These are phyloP conservation scores for Kurtzmaniella quercitrusa DNA, from an alignment of 1,139 yeast genomes.

Conservation along the genomic window DNA sequence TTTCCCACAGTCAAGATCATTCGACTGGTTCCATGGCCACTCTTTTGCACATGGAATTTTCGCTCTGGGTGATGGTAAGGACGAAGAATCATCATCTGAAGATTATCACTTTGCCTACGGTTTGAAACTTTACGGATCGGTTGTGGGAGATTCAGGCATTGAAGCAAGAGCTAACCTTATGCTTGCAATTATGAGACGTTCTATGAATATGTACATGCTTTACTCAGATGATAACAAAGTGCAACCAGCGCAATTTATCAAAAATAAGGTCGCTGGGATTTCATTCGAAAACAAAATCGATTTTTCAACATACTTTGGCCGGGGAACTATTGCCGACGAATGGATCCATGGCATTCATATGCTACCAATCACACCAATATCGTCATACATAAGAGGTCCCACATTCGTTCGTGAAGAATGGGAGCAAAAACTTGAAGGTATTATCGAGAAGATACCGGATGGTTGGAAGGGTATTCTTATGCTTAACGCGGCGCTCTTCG, in stretches of 20 bases:
- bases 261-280: constrained; percentile 44
- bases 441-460: constrained; percentile 36
- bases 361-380: constrained; percentile 44
- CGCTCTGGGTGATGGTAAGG: constrained; percentile 45
- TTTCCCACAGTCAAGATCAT: constrained; percentile 40
- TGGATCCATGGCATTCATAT: constrained; percentile 49
- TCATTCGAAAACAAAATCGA: constrained; percentile 44
- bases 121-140: constrained; percentile 36
- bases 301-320: constrained; percentile 43
- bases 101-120: constrained; percentile 45
- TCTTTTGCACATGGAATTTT: constrained; percentile 46
- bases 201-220: constrained; percentile 44
- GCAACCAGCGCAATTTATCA: constrained; percentile 35
- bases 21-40: constrained; percentile 48
- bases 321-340: constrained; percentile 40
- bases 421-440: constrained; percentile 31
- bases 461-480: constrained; percentile 46
- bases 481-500: constrained; percentile 35
- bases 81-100: constrained; percentile 45
- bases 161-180: constrained; percentile 38
- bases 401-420: constrained; percentile 42
- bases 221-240: constrained; percentile 35
- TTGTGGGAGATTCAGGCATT: constrained; percentile 30
- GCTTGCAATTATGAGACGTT: constrained; percentile 38
- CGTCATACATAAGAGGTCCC: constrained; percentile 34